Base-by-base conservation (phyloP, 768 basidiomycete species). In the Pisolithus sp. region DNA sequence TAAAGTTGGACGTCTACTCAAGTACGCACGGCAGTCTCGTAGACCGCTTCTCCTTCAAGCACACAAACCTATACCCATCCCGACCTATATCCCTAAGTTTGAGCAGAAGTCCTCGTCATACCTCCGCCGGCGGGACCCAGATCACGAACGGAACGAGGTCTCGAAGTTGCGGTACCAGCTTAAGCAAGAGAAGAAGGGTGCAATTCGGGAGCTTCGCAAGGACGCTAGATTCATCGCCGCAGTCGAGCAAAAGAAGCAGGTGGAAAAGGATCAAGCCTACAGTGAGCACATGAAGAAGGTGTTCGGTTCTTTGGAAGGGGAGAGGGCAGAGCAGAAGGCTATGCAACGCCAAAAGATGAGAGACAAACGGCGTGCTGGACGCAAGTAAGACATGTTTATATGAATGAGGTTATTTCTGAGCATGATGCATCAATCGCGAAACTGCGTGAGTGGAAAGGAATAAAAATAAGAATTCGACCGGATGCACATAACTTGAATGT, bases 111-210 rank as follows among this genome's bases (percentile, higher is more conserved):
- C 79, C 0, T 91, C 90, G 6, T 85, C 80, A 40, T 90, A 88
- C 65, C 70, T 85, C 54, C 85, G 85, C 46, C 75, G 76, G 49
- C 87, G 87, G 62, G 96, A 98, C 67, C 94, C 95, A 8, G 93
- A 99, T 67, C 83, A 82, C 54, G 93, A 95, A 61, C 83, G 90
- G 38, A 93, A 91, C 64, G 89, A 89, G 57, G 81, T 83, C 0
- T 71, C 85, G 52, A 98, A 97, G 68, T 70, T 99, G 62, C 85
- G 88, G 50, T 79, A 81, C 38, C 82, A 93, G 64, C 86, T 93
- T 74, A 94, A 94, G 72, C 86, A 98, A 71, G 96, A 98, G 75
- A 76, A 81, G 63, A 98, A 97, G 76, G 94, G 96, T 41, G 96
- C 96, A 5, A 93, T 99, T 55, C 77, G 95, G 43, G 96, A 99